These are phyloP conservation scores for Phlyctochytrium planicorne DNA, from an alignment of 192 early-diverging fungal species.

Conservation along the genomic window DNA sequence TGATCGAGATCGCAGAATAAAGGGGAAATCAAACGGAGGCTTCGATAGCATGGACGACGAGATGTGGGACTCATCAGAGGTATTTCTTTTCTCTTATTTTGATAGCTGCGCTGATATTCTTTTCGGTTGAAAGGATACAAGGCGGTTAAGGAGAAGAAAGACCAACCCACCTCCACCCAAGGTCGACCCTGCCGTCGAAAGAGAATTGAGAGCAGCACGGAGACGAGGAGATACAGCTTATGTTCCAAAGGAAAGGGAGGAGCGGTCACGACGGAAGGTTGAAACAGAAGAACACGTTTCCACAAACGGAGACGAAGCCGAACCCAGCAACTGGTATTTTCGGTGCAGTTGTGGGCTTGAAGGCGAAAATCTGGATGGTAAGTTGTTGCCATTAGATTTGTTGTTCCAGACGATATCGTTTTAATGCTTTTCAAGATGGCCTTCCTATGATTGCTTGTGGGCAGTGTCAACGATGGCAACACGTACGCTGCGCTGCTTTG, in stretches of 20 bases:
- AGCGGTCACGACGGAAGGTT: slow-evolving; percentile 21
- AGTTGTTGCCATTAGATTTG: background rate
- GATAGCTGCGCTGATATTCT: background rate
- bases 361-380: slow-evolving; percentile 49
- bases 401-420: background rate
- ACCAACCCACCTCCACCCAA: background rate
- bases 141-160: background rate
- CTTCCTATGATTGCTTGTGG: slow-evolving; percentile 72
- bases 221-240: slow-evolving; percentile 1
- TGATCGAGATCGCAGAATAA: too few species aligned
- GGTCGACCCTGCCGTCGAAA: too few species aligned
- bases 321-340: slow-evolving; percentile 41
- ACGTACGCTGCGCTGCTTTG: slow-evolving; percentile 53
- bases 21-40: background rate
- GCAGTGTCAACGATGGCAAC: slow-evolving; percentile 68
- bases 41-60: background rate
- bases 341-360: slow-evolving; percentile 47
- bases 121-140: background rate
- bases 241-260: slow-evolving; percentile 8
- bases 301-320: slow-evolving; percentile 3
- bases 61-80: background rate
- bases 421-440: slow-evolving; percentile 59
- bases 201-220: too few species aligned
- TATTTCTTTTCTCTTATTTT: background rate
- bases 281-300: slow-evolving; percentile 34